Evolutionary conservation across 208 protist genomes (phyloP).

Genomic region (Acanthamoeba healyi): DNA sequence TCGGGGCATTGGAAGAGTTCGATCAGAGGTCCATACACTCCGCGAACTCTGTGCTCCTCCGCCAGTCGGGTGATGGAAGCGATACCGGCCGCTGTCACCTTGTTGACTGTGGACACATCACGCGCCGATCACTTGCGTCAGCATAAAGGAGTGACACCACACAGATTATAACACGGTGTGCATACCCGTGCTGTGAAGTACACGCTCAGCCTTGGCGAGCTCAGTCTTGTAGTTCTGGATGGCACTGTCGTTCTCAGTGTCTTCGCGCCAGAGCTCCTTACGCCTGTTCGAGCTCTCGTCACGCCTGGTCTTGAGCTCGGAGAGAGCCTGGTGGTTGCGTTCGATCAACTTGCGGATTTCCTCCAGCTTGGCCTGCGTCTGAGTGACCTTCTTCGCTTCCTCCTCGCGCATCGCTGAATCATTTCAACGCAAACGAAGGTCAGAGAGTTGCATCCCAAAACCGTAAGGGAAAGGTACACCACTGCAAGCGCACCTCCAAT

Average conservation of each 20-base stretch:
- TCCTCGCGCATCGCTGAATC: neutral
- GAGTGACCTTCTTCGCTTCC: constrained; percentile 52
- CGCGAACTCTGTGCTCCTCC: constrained; percentile 81
- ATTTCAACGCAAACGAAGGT: neutral
- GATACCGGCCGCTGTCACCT: constrained; percentile 75
- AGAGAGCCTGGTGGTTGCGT: constrained; percentile 6
- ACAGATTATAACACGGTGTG: neutral
- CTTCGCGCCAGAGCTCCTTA: constrained; percentile 64
- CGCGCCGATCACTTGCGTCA: neutral
- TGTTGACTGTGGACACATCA: neutral
- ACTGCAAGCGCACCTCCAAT: neutral
- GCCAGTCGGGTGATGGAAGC: constrained; percentile 71
- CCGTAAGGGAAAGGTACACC: neutral
- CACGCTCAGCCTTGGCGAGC: constrained; percentile 18
- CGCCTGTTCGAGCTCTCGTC: constrained; percentile 74
- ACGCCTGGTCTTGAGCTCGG: constrained; percentile 72
- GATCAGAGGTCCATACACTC: constrained; percentile 96
- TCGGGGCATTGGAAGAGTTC: constrained; percentile 94
- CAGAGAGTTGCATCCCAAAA: no score
- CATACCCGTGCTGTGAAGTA: constrained; percentile 12
- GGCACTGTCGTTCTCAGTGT: constrained; percentile 30
- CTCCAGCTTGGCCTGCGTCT: constrained; percentile 26
- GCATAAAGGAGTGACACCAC: neutral
- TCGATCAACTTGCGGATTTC: constrained; percentile 53
- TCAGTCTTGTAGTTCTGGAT: constrained; percentile 60